Conservation (phyloP, 768 basidiomycete species). For the Paxillus involutus region DNA sequence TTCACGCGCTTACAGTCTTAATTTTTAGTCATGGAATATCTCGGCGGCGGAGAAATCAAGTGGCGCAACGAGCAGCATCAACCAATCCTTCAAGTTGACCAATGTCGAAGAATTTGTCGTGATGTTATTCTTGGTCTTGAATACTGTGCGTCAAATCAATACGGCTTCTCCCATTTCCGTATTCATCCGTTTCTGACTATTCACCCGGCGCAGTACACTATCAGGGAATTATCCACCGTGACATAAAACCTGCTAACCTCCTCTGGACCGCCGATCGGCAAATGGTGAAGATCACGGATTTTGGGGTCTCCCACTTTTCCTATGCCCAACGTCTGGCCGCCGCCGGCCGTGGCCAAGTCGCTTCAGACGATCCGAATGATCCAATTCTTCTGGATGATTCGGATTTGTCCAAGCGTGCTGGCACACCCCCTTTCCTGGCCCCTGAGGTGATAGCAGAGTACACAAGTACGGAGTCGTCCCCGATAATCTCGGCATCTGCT, state of each 20-base stretch:
- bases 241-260: constrained; percentile 98
- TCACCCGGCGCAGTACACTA: constrained; percentile 70
- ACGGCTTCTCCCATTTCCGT: constrained; percentile 10
- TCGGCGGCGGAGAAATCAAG: constrained; percentile 91
- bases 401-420: constrained; percentile 87
- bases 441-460: constrained; percentile 89
- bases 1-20: constrained; percentile 19
- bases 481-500: constrained; percentile 31
- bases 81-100: constrained; percentile 80
- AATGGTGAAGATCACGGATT: constrained; percentile 96
- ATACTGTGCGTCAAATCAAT: constrained; percentile 67
- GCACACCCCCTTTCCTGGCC: constrained; percentile 94
- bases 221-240: constrained; percentile 98
- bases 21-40: constrained; percentile 87
- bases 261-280: constrained; percentile 85
- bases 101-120: constrained; percentile 84
- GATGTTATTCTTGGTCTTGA: constrained; percentile 94
- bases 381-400: constrained; percentile 78
- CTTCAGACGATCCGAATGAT: constrained; percentile 50
- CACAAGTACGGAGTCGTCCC: constrained; percentile 35
- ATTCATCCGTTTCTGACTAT: constrained; percentile 4
- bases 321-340: constrained; percentile 80
- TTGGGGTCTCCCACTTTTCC: constrained; percentile 96
- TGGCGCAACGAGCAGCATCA: constrained; percentile 68
- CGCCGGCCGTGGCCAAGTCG: constrained; percentile 41